Evolutionary conservation across 2,329 filamentous ascomycete species (phyloP).

Genomic region (Lachnellula cervina): DNA sequence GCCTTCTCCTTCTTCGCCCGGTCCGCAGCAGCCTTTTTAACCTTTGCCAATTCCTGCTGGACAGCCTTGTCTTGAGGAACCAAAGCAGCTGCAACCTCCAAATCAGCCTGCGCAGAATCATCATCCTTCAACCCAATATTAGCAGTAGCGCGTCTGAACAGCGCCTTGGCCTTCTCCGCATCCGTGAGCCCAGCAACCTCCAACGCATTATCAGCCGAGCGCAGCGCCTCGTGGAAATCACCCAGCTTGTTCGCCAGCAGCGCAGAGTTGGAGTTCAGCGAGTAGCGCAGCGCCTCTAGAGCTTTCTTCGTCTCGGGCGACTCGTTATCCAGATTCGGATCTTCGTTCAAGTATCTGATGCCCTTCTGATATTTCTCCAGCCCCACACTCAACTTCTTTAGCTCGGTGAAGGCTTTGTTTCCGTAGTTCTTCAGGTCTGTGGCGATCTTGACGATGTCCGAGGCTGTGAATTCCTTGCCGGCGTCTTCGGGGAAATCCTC

Average conservation of each 20-base stretch:
- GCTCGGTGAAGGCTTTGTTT: slow-evolving; percentile 82
- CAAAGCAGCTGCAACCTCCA: slow-evolving; percentile 70
- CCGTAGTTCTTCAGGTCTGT: slow-evolving; percentile 84
- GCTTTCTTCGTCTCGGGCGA: slow-evolving; percentile 60
- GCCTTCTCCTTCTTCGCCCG: slow-evolving; percentile 85
- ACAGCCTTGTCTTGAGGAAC: slow-evolving; percentile 72
- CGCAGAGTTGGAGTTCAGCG: slow-evolving; percentile 82
- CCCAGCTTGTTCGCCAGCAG: slow-evolving; percentile 79
- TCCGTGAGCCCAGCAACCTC: slow-evolving; percentile 61
- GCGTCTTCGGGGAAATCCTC: slow-evolving; percentile 95
- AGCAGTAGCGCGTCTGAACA: slow-evolving; percentile 79
- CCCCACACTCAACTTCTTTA: slow-evolving; percentile 60
- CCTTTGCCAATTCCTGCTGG: slow-evolving; percentile 65
- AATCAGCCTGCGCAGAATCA: slow-evolving; percentile 69
- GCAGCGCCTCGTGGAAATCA: slow-evolving; percentile 64
- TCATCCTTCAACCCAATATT: slow-evolving; percentile 74
- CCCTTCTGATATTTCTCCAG: slow-evolving; percentile 94
- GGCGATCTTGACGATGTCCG: slow-evolving; percentile 72
- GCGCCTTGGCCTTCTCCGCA: slow-evolving; percentile 81
- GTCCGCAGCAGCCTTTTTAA: slow-evolving; percentile 71
- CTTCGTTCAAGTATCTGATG: slow-evolving; percentile 81
- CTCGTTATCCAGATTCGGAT: slow-evolving; percentile 69
- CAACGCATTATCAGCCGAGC: slow-evolving; percentile 68
- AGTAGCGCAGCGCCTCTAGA: slow-evolving; percentile 72
- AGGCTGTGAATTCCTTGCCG: slow-evolving; percentile 52